phyloP scores from a whole-genome alignment of 2,329 filamentous ascomycete species.

The Aspergillus floridensis region DNA sequence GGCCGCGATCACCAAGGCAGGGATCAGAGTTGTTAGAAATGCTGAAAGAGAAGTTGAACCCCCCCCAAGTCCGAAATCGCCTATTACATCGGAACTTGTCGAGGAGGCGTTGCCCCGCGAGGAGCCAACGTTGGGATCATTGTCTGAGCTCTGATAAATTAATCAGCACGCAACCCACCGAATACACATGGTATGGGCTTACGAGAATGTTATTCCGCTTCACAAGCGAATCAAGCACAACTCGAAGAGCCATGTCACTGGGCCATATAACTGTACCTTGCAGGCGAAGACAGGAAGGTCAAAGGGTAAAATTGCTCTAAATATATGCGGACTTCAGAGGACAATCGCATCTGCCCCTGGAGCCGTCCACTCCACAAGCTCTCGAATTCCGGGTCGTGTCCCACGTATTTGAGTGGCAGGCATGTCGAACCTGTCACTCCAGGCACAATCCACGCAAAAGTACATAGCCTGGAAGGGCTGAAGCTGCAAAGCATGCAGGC shows the following conservation, averaged over 20 bases:
- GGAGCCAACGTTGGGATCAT: slow-evolving; percentile 44
- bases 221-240: neutral
- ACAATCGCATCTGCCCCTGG: neutral
- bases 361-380: slow-evolving; percentile 3
- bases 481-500: slow-evolving; percentile 12
- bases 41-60: slow-evolving; percentile 51
- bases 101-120: slow-evolving; percentile 40
- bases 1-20: slow-evolving; percentile 44
- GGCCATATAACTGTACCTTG: neutral
- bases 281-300: neutral
- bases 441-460: slow-evolving; percentile 2
- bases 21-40: slow-evolving; percentile 50
- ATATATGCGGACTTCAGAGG: neutral
- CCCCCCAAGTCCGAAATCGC: slow-evolving; percentile 28
- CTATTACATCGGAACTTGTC: slow-evolving; percentile 30
- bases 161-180: neutral
- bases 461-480: neutral
- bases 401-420: neutral
- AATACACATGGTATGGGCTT: neutral
- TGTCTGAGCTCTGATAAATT: slow-evolving; percentile 32
- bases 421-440: slow-evolving; percentile 31
- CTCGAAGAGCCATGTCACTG: slow-evolving; percentile 4
- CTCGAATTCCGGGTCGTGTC: neutral
- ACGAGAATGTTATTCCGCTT: slow-evolving; percentile 11
- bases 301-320: neutral